Evolutionary conservation across 2,329 filamentous ascomycete species (phyloP).

Genomic region (Talaromyces sp.): DNA sequence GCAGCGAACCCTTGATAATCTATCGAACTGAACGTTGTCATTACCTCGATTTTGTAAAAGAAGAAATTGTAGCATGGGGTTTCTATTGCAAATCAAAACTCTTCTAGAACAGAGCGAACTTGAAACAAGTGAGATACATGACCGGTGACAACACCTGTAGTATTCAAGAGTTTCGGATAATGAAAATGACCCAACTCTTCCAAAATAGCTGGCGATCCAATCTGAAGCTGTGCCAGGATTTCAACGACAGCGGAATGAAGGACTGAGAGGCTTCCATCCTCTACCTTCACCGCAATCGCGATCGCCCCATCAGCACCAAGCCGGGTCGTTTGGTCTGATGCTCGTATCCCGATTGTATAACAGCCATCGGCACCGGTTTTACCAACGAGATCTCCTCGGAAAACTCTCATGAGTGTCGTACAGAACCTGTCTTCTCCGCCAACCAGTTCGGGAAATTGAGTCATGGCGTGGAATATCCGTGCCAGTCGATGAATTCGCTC

Average conservation of each 20-base stretch:
- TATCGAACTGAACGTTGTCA: background rate
- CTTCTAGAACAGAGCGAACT: background rate
- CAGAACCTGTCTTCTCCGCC: slow-evolving; percentile 46
- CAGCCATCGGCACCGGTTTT: slow-evolving; percentile 49
- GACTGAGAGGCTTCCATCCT: slow-evolving; percentile 43
- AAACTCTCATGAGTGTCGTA: slow-evolving; percentile 41
- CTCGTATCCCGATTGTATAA: slow-evolving; percentile 43
- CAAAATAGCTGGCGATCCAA: slow-evolving; percentile 30
- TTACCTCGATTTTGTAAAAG: background rate
- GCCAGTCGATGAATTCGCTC: slow-evolving; percentile 23
- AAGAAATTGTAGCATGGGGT: background rate
- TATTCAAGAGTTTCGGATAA: slow-evolving; percentile 32
- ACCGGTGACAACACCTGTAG: slow-evolving; percentile 35
- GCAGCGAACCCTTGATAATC: too few species aligned
- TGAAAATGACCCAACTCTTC: slow-evolving; percentile 30
- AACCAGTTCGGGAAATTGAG: slow-evolving; percentile 38
- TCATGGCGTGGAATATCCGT: slow-evolving; percentile 42
- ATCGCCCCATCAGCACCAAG: slow-evolving; percentile 35
- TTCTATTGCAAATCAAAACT: background rate
- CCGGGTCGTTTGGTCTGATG: slow-evolving; percentile 29
- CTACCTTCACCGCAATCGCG: slow-evolving; percentile 46
- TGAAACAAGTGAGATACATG: slow-evolving; percentile 1
- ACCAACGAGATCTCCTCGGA: slow-evolving; percentile 35
- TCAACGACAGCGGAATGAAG: slow-evolving; percentile 43
- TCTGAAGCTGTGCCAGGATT: slow-evolving; percentile 39